Evolutionary conservation across 1,139 yeast genomes (phyloP), one percentile per base, ranked within the genome.

Genomic region (Geotrichum aggregatum): DNA sequence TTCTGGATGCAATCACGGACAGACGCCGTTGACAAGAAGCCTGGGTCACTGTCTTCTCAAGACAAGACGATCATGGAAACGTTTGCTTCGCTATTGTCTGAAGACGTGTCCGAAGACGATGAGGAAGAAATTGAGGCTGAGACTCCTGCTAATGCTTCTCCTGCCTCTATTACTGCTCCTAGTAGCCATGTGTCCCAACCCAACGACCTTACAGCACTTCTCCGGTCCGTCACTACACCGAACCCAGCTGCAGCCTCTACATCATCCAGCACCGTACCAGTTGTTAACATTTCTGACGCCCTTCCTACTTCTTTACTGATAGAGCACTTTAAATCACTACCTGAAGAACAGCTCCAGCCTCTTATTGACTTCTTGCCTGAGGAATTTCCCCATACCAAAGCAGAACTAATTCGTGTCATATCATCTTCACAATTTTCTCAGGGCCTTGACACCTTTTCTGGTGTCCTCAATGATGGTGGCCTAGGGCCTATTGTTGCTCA

Each of bases 1-100:
- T 92, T 84, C 70, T 92, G 98, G 98, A 74, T 92, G 71, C 98
- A 92, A 70, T 89, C 85, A 38, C 18, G 26, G 33, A 84, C 85
- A 44, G 88, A 82, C 61, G 81, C 80, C 56, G 79, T 76, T 54
- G 75, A 76, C 36, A 83, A 80, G 56, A 67, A 71, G 28, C 68
- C 67, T 50, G 64, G 44, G 64, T 72, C 52, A 63, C 77, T 86
- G 69, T 82, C 86, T 30, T 78, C 72, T 34, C 79, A 79, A 62
- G 96, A 89, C 67, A 66, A 73, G 59, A 73, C 73, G 50, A 71
- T 84, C 43, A 67, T 76, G 39, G 75, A 73, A 36, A 75, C 76
- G 60, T 77, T 88, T 57, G 71, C 76, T 54, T 78, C 78, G 40
- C 70, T 86, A 57, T 74, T 88, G 38, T 65, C 62, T 36, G 67